These are phyloP conservation scores for Dictyostelium citrinum DNA, from an alignment of 78 protist genomes.

Conservation along the genomic window DNA sequence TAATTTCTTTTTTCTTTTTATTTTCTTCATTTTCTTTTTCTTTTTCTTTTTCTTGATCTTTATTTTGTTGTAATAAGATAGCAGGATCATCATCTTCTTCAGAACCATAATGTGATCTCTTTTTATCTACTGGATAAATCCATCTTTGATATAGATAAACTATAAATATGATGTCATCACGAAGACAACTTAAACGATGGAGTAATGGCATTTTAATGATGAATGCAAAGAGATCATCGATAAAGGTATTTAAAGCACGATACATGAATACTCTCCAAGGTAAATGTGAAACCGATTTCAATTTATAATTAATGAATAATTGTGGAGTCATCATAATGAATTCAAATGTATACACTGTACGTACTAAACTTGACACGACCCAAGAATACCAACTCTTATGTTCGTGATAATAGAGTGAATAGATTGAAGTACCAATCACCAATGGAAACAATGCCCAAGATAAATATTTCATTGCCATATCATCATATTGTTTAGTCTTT, in stretches of 20 bases:
- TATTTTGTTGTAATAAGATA: not conserved
- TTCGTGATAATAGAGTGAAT: constrained; percentile 87
- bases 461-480: constrained; percentile 90
- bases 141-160: constrained; percentile 93
- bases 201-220: constrained; percentile 96
- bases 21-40: not conserved
- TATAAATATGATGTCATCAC: constrained; percentile 96
- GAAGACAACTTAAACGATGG: constrained; percentile 96
- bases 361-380: constrained; percentile 63
- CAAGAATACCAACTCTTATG: constrained; percentile 89
- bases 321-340: constrained; percentile 97
- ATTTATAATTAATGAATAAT: constrained; percentile 97
- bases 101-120: constrained; percentile 65
- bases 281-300: constrained; percentile 94
- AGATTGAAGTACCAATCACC: constrained; percentile 84
- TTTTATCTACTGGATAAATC: constrained; percentile 94
- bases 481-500: constrained; percentile 86
- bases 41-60: not conserved
- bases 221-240: constrained; percentile 98
- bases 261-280: constrained; percentile 96
- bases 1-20: not conserved
- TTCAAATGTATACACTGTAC: constrained; percentile 85
- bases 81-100: constrained; percentile 22
- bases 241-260: constrained; percentile 96
- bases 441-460: constrained; percentile 84